Percentiles rank a stretch among this genome's conserved stretches.
Conservation (phyloP, 2,329 filamentous ascomycete species). For the Zopfia rhizophila region DNA sequence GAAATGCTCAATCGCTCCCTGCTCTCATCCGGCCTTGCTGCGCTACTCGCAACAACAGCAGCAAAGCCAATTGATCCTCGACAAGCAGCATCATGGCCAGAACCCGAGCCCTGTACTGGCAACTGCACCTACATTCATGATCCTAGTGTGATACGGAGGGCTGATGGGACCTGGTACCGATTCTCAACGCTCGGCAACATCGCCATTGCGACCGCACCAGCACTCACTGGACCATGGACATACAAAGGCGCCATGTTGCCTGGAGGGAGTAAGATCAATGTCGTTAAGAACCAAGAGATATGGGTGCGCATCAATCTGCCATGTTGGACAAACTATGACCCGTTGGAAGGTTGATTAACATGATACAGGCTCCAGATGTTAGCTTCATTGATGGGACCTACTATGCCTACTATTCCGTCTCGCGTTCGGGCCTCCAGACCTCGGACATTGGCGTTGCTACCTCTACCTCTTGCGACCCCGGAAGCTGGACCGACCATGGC, state of each 20-base stretch:
- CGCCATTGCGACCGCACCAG: slow-evolving; percentile 20
- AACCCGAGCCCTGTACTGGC: slow-evolving; percentile 12
- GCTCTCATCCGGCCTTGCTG: too few species aligned
- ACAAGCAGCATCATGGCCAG: slow-evolving; percentile 1
- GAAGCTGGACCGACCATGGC: slow-evolving; percentile 68
- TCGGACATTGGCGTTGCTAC: slow-evolving; percentile 68
- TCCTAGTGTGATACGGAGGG: slow-evolving; percentile 4
- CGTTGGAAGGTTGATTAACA: too few species aligned
- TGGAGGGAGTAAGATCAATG: slow-evolving; percentile 10
- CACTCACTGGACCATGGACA: slow-evolving; percentile 16
- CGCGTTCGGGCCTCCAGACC: slow-evolving; percentile 65
- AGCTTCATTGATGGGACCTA: slow-evolving; percentile 54
- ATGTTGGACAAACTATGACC: too few species aligned
- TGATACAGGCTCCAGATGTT: slow-evolving; percentile 25
- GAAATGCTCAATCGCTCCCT: too few species aligned
- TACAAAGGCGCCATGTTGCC: slow-evolving; percentile 17
- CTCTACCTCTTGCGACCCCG: slow-evolving; percentile 57
- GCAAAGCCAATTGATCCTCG: neutral
- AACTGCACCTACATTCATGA: slow-evolving; percentile 16
- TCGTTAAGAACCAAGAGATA: slow-evolving; percentile 6
- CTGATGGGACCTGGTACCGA: slow-evolving; percentile 15
- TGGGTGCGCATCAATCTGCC: too few species aligned
- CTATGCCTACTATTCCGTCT: slow-evolving; percentile 71
- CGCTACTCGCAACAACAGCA: neutral
- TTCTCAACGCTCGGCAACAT: slow-evolving; percentile 23